A percentile compares a stretch with the other conserved stretches of the same genome.
These are phyloP conservation scores for Hydnomerulius pinastri DNA, from an alignment of 768 basidiomycete genomes.

Conservation along the genomic window DNA sequence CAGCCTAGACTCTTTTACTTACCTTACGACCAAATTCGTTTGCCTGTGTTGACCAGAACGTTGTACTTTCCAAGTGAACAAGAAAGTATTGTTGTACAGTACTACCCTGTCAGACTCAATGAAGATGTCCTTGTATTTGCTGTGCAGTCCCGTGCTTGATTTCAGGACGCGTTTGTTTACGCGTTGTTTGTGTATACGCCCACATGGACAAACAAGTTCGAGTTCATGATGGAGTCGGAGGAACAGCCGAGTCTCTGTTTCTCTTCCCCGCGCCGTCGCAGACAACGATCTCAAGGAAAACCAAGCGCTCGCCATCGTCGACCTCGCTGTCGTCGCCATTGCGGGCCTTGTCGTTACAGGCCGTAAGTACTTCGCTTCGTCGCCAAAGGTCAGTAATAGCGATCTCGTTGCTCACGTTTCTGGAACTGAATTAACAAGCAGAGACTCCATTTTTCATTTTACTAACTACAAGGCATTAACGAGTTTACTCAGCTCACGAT, in stretches of 20 bases:
- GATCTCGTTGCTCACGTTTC: not conserved
- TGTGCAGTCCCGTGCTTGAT: constrained; percentile 22
- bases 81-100: too few relatives aligned
- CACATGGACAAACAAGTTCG: constrained; percentile 37
- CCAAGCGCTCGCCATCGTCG: constrained; percentile 24
- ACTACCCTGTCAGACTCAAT: too few relatives aligned
- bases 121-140: constrained; percentile 2
- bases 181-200: constrained; percentile 27
- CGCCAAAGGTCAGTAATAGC: constrained; percentile 21
- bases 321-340: constrained; percentile 14
- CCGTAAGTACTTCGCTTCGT: constrained; percentile 30
- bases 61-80: constrained; percentile 4
- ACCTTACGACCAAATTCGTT: not conserved
- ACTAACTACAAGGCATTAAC: constrained; percentile 23
- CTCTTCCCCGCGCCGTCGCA: constrained; percentile 20
- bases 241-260: constrained; percentile 10
- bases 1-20: not conserved
- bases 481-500: constrained; percentile 28
- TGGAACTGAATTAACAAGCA: constrained; percentile 1
- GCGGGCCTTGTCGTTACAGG: constrained; percentile 19
- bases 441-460: constrained; percentile 14
- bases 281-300: constrained; percentile 13
- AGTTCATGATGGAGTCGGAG: constrained; percentile 18
- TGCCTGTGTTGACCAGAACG: too few relatives aligned
- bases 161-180: constrained; percentile 30